Evolutionary conservation across 352 stramenopile species (phyloP), one percentile per base, ranked within the genome.

Genomic region (Phytophthora cryptogea): DNA sequence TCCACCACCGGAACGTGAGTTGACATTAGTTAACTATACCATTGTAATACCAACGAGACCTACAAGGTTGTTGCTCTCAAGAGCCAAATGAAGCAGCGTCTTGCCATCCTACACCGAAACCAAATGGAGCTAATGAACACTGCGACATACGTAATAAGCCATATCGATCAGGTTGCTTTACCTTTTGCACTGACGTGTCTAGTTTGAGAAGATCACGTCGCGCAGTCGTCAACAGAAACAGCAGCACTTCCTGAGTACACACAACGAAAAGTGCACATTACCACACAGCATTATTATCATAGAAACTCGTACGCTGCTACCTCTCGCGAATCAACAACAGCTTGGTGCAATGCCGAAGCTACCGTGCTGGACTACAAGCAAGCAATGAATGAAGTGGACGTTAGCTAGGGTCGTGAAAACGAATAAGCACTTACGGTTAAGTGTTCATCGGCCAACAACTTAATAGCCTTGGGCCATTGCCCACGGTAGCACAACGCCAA

Each of bases 401-500:
- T n/a, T n/a, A n/a, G n/a, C n/a, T n/a, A n/a, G n/a, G n/a, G n/a
- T n/a, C 20, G 46, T n/a, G 4, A 42, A 41, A 55, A 44, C 31
- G 4, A 49, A 9, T 23, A 9, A 16, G n/a, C 9, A 8, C 27
- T 32, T 13, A 73, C 65, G 56, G 61, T 63, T 3, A 68, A 46
- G 20, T 37, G 35, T 4, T 57, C 42, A 37, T 66, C 41, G 9
- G 3, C 32, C 5, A 74, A 48, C 7, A 74, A 33, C 7, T 45
- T 36, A 3, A 42, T 55, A 31, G 68, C 71, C 11, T 67, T 72
- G 4, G 48, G 23, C 72, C 65, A 78, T 68, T 80, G 68, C 42
- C 71, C 49, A 3, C 65, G 68, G 44, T 69, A 73, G 33, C 72
- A 80, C 44, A 80, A 50, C 16, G 65, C 63, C 4, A 80, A 35